Evolutionary conservation across 805 yeast species (phyloP).

Genomic region (Wickerhamomyces rabaulensis): DNA sequence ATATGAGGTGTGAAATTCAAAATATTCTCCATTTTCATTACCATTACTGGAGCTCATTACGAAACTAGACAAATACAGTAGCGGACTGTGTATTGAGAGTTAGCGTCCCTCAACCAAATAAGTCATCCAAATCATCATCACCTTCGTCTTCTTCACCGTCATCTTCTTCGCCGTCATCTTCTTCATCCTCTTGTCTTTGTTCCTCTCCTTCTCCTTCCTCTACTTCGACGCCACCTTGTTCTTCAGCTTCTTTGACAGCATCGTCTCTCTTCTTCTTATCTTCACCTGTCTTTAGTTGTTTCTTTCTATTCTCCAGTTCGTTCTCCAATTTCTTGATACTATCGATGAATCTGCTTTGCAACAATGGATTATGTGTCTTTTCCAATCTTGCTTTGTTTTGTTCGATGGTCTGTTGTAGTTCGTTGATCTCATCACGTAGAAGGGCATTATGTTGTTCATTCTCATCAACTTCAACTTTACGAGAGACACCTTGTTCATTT

Average conservation of each 20-base stretch:
- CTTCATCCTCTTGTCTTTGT: constrained; percentile 27
- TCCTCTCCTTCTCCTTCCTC: constrained; percentile 27
- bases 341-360: constrained; percentile 80
- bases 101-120: too few species aligned
- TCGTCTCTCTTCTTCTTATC: constrained; percentile 22
- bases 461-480: constrained; percentile 46
- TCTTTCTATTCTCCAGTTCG: constrained; percentile 75
- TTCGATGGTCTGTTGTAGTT: constrained; percentile 70
- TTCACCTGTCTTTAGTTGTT: constrained; percentile 46
- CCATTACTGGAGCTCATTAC: too few species aligned
- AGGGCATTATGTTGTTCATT: constrained; percentile 66
- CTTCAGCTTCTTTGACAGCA: constrained; percentile 22
- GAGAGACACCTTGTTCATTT: constrained; percentile 44
- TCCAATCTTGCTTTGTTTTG: constrained; percentile 69
- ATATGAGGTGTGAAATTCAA: too few species aligned
- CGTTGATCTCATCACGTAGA: constrained; percentile 79
- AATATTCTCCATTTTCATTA: too few species aligned
- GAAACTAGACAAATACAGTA: too few species aligned
- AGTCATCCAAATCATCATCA: constrained; percentile 29
- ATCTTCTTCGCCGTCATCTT: constrained; percentile 30
- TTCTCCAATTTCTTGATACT: constrained; percentile 72
- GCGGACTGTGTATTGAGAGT: too few species aligned
- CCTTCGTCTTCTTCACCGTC: constrained; percentile 26
- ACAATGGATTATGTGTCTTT: constrained; percentile 74
- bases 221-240: constrained; percentile 18